Conservation (phyloP, 2,329 filamentous ascomycete genomes). For the Fusarium metavorans region DNA sequence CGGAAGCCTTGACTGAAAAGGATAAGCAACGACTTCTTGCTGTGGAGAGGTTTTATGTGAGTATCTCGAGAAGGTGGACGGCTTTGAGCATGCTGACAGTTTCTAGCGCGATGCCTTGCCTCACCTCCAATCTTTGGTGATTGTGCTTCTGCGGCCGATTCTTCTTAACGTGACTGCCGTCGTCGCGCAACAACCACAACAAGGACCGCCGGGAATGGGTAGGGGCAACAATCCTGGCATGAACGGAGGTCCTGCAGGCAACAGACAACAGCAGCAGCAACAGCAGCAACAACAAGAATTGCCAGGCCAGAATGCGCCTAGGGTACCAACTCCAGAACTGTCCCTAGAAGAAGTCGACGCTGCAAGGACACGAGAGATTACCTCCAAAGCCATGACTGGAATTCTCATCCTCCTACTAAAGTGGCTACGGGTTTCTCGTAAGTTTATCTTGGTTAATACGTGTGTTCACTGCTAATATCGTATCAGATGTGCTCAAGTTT, state of each 20-base stretch:
- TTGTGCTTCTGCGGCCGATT: constrained; percentile 91
- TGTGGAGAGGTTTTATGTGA: constrained; percentile 88
- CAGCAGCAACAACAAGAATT: constrained; percentile 45
- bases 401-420: constrained; percentile 89
- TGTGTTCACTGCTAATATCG: constrained; percentile 25
- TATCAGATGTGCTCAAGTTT: constrained; percentile 87
- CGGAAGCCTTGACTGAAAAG: constrained; percentile 61
- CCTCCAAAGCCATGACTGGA: constrained; percentile 90
- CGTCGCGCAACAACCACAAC: constrained; percentile 69
- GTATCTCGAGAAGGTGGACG: constrained; percentile 50
- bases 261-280: constrained; percentile 43
- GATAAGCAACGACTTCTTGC: constrained; percentile 74
- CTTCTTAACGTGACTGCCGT: constrained; percentile 89
- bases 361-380: constrained; percentile 85
- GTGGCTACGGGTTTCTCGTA: constrained; percentile 96
- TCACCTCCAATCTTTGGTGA: constrained; percentile 90
- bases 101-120: constrained; percentile 78
- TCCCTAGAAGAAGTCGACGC: constrained; percentile 84
- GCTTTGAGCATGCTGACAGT: not conserved
- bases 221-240: constrained; percentile 54
- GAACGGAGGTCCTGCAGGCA: constrained; percentile 53
- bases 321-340: constrained; percentile 58
- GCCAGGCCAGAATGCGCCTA: constrained; percentile 48
- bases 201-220: constrained; percentile 59
- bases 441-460: constrained; percentile 49